Evolutionary conservation across 768 basidiomycete genomes (phyloP).

Genomic region (Rhodotorula diobovata): DNA sequence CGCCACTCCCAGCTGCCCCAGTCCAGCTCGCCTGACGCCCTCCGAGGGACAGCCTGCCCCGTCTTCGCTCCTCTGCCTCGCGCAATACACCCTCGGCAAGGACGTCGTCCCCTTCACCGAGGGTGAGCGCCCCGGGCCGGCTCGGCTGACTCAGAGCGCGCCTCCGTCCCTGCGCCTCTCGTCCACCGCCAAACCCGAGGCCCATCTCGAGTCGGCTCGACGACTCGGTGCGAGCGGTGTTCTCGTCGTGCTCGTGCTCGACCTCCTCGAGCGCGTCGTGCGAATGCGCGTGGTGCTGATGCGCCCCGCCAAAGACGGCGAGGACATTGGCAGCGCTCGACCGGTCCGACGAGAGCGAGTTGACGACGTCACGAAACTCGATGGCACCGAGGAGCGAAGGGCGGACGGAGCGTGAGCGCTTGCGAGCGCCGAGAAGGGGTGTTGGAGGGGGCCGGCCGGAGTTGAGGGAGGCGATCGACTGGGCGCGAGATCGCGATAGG

Average conservation of each 20-base stretch:
- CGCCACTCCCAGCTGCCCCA: neutral
- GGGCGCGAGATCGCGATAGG: conserved; percentile 1
- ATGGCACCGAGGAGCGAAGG: conserved; percentile 84
- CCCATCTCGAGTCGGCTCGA: neutral
- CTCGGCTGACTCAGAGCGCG: conserved; percentile 10
- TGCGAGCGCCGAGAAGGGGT: conserved; percentile 53
- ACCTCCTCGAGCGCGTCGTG: conserved; percentile 13
- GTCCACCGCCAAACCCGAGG: neutral
- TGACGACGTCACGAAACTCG: conserved; percentile 88
- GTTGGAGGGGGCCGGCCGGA: conserved; percentile 51
- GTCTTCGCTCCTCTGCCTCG: neutral
- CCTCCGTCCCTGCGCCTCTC: conserved; percentile 3
- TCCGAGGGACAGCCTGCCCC: neutral
- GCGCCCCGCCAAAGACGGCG: conserved; percentile 27
- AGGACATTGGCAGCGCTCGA: conserved; percentile 16
- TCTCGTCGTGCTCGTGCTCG: neutral
- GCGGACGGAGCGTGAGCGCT: conserved; percentile 35
- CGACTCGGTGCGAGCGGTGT: too few relatives aligned
- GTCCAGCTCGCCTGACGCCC: conserved; percentile 4
- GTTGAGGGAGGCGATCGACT: neutral
- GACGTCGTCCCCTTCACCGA: conserved; percentile 8
- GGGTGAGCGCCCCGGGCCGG: neutral
- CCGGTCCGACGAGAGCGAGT: conserved; percentile 65
- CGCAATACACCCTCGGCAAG: conserved; percentile 10
- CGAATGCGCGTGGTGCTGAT: conserved; percentile 18